These are phyloP conservation scores for Sanguinoderma infundibulare DNA, from an alignment of 1,284 basidiomycete genomes.

Conservation along the genomic window DNA sequence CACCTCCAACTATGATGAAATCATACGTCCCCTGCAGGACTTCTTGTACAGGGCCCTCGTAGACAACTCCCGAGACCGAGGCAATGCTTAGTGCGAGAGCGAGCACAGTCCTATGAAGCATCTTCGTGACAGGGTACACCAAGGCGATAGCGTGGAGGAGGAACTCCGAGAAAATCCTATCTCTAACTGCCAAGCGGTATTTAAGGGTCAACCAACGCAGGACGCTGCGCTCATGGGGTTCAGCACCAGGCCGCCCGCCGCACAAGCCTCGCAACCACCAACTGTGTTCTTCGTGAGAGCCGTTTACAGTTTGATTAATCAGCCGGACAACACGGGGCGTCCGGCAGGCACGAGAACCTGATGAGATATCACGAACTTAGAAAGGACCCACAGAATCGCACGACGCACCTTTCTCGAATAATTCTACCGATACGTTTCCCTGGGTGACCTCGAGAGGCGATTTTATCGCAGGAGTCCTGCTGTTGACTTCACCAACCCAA, in stretches of 20 bases:
- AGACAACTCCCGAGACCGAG: not conserved
- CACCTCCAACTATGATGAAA: not conserved
- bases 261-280: not conserved
- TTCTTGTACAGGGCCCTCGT: not conserved
- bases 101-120: not conserved
- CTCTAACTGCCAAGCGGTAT: not conserved
- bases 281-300: not conserved
- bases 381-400: not conserved
- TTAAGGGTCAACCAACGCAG: not conserved
- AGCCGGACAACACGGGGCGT: not conserved
- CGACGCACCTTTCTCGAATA: not conserved
- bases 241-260: not conserved
- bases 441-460: not conserved
- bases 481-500: not conserved
- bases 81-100: not conserved
- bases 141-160: not conserved
- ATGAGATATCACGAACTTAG: not conserved
- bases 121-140: not conserved
- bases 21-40: constrained; percentile 1
- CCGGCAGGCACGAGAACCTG: not conserved
- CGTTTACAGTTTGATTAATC: not conserved
- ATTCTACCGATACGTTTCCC: not conserved
- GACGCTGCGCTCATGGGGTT: not conserved
- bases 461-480: not conserved
- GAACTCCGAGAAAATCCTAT: not conserved